Evolutionary conservation across 768 basidiomycete species (phyloP), one percentile per base, ranked within the genome.

Genomic region (Suillus bovinus): DNA sequence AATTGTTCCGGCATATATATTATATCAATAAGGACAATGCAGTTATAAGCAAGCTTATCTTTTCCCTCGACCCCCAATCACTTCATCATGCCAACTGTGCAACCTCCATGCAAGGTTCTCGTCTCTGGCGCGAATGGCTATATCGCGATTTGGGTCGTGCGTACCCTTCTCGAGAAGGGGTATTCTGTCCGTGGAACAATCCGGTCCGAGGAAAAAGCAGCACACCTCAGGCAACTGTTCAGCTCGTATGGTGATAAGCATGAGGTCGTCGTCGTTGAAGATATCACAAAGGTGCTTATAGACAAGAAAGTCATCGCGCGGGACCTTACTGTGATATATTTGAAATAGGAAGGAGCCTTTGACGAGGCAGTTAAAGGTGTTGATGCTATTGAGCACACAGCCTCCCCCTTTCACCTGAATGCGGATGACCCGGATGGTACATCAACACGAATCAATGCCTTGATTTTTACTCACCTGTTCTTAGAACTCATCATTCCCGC

Each of bases 351-450:
- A 3, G 84, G 84, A 8, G 89, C 87, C 1, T 95, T 93, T 64
- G 90, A 94, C 70, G 86, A 91, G 57, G 91, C 86, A 0, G 88
- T 93, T 62, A 84, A 86, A 71, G 90, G 82, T 1, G 85, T 93
- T 9, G 86, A 91, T 62, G 92, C 82, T 0, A 84, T 94, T 57
- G 81, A 78, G 41, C 91, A 91, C 68, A 85, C 80, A 4, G 89
- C 89, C 0, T 90, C 89, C 1, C 89, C 90, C 1, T 81, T 86
- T 68, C 76, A 81, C 59, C 63, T 77, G 29, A 74, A 80, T 1
- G 79, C 76, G 1, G 74, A 78, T n/a, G 79, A 85, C 42, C 82
- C 82, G 4, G 68, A 78, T 36, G 78, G 79, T 71, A 41, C 24
- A 69, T 42, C 44, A 58, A 49, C 29, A 6, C 16, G 6, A 58